phyloP scores from a whole-genome alignment of 306 rosid genomes.

The Comarum palustre region DNA sequence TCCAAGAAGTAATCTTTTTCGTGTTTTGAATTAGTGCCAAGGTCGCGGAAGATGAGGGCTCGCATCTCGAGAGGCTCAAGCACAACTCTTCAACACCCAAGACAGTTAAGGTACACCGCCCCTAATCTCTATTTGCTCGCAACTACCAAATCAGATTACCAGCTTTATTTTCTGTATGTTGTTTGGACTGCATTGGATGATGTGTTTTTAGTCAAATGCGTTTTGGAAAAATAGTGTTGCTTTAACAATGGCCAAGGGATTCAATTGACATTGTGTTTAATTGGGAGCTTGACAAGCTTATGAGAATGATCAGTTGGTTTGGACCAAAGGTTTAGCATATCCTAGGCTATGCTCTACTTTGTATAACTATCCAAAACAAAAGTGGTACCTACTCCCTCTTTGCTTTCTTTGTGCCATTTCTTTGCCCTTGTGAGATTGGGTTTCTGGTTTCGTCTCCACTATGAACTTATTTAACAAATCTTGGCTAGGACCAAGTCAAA shows the following conservation, averaged over 20 bases:
- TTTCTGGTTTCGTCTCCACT: too few relatives aligned
- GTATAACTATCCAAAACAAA: too few relatives aligned
- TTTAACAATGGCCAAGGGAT: background rate
- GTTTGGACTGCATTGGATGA: background rate
- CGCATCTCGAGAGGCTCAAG: slow-evolving; percentile 40
- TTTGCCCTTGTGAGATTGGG: too few relatives aligned
- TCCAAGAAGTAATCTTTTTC: background rate
- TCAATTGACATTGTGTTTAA: too few relatives aligned
- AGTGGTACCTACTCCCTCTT: too few relatives aligned
- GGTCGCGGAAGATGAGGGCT: slow-evolving; percentile 22
- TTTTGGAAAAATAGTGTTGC: background rate
- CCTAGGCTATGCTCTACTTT: too few relatives aligned
- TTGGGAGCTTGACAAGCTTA: too few relatives aligned
- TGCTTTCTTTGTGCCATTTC: too few relatives aligned
- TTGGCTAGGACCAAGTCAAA: too few relatives aligned
- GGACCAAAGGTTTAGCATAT: too few relatives aligned
- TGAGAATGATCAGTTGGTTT: too few relatives aligned
- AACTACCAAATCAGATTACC: background rate
- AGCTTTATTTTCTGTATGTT: background rate
- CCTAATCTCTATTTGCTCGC: background rate
- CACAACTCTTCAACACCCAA: slow-evolving; percentile 30
- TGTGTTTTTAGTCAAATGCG: background rate
- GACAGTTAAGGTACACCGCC: slow-evolving; percentile 46
- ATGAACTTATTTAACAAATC: too few relatives aligned
- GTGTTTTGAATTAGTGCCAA: slow-evolving; percentile 30